A percentile compares a stretch with the other conserved stretches of the same genome.
These are phyloP conservation scores for Lactarius indigo DNA, from an alignment of 768 basidiomycete genomes.

Conservation along the genomic window DNA sequence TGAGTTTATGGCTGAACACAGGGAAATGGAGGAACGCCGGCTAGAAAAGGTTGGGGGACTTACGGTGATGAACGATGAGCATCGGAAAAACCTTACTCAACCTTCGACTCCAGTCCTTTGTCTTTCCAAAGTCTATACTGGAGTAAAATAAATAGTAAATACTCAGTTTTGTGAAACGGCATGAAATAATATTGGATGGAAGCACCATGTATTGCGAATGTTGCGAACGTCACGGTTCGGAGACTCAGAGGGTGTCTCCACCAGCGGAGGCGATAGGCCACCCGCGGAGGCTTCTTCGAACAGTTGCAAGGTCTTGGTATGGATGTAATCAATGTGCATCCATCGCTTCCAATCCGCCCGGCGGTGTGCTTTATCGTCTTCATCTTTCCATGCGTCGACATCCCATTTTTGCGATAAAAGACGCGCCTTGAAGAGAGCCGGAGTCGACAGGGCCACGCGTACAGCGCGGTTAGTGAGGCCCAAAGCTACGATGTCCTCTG, in stretches of 20 bases:
- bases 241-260: not conserved
- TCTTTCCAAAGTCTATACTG: not conserved
- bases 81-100: constrained; percentile 6
- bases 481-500: constrained; percentile 4
- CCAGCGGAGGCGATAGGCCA: not conserved
- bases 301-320: constrained; percentile 5
- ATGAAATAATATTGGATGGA: not conserved
- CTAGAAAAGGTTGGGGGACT: not conserved
- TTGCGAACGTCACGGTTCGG: not conserved
- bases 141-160: not conserved
- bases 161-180: not conserved
- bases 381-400: constrained; percentile 6
- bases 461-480: not conserved
- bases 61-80: constrained; percentile 13
- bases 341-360: constrained; percentile 1
- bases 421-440: constrained; percentile 14
- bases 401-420: constrained; percentile 6
- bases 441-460: not conserved
- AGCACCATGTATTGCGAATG: not conserved
- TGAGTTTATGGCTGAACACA: not conserved
- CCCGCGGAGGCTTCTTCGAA: constrained; percentile 2
- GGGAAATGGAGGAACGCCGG: not conserved
- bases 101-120: not conserved
- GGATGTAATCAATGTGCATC: constrained; percentile 3
- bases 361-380: not conserved